Evolutionary conservation across 2,329 filamentous ascomycete genomes (phyloP).

Genomic region (Calonectria henricotiae): DNA sequence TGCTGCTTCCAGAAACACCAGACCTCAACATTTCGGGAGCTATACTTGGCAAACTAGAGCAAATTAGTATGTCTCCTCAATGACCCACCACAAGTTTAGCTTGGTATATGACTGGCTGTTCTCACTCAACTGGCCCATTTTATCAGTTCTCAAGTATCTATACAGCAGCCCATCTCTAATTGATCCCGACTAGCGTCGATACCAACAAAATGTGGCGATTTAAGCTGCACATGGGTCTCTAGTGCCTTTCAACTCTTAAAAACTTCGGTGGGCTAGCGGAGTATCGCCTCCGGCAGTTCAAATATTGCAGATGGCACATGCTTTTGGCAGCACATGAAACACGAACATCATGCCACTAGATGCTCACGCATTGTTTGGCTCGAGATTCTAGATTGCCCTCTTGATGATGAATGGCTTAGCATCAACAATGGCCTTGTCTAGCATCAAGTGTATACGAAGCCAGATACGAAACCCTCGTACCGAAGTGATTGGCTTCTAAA

Average conservation of each 20-base stretch:
- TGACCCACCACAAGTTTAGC: background rate
- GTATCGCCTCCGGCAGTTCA: background rate
- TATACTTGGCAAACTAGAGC: background rate
- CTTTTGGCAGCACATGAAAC: background rate
- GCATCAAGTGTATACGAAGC: background rate
- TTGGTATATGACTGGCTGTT: background rate
- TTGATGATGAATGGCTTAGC: background rate
- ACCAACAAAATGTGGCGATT: conserved; percentile 3
- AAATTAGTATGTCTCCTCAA: background rate
- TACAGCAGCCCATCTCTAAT: background rate
- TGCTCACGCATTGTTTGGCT: too few species aligned
- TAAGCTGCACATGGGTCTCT: background rate
- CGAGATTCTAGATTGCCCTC: background rate
- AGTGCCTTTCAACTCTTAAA: background rate
- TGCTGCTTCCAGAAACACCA: background rate
- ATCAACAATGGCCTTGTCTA: too few species aligned
- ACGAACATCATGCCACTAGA: background rate
- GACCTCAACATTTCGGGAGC: background rate
- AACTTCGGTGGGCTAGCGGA: background rate
- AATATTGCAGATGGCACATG: background rate
- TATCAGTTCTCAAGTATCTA: conserved; percentile 5
- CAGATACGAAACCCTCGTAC: background rate
- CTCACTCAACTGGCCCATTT: background rate
- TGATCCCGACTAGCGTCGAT: background rate
- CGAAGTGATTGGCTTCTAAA: background rate